Conservation (phyloP, 116 monocot species). For the Dioscorea cayenensis region DNA sequence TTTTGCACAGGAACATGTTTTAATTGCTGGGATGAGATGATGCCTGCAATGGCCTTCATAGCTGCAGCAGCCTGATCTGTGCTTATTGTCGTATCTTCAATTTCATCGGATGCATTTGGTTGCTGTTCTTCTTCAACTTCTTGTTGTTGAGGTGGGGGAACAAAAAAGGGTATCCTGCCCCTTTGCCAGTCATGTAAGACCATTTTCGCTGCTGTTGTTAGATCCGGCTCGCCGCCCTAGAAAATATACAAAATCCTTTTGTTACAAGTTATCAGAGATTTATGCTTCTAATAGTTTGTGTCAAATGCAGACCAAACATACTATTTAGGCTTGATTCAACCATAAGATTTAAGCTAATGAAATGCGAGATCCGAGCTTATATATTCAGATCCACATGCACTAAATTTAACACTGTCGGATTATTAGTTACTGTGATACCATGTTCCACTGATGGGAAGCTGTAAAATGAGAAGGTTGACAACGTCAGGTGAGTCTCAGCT, state of each 20-base stretch:
- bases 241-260: neutral
- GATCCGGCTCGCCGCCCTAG: slow-evolving; percentile 43
- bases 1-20: slow-evolving; percentile 56
- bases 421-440: too few relatives aligned
- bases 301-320: too few relatives aligned
- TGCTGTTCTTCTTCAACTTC: slow-evolving; percentile 10
- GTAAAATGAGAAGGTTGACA: too few relatives aligned
- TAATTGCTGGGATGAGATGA: slow-evolving; percentile 74
- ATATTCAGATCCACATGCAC: too few relatives aligned
- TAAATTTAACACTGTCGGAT: too few relatives aligned
- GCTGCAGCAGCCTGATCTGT: slow-evolving; percentile 42
- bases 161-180: slow-evolving; percentile 89
- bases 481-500: too few relatives aligned
- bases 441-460: too few relatives aligned
- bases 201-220: slow-evolving; percentile 78
- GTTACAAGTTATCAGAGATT: too few relatives aligned
- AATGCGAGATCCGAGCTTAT: too few relatives aligned
- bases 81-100: slow-evolving; percentile 25
- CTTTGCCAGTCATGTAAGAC: slow-evolving; percentile 94
- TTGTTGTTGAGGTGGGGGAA: slow-evolving; percentile 53
- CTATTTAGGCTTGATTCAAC: too few relatives aligned
- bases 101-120: slow-evolving; percentile 3
- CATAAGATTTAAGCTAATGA: too few relatives aligned
- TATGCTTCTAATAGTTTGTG: too few relatives aligned
- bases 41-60: slow-evolving; percentile 72